Percentiles rank a stretch among this genome's conserved stretches.
Evolutionary conservation across 208 protist species (phyloP).

Genomic region (Phytomonas francai): DNA sequence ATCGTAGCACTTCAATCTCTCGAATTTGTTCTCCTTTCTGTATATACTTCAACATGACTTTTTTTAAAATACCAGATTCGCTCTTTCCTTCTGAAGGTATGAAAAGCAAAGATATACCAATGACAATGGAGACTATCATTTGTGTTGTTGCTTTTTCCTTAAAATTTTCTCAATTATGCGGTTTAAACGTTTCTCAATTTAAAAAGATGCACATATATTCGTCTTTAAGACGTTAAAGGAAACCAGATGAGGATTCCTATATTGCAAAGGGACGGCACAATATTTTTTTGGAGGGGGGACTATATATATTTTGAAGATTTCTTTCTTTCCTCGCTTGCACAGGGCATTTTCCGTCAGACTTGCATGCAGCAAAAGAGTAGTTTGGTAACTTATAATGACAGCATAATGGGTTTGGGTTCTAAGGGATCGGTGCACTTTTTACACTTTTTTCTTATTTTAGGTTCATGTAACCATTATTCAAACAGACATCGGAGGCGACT

Average conservation of each 20-base stretch:
- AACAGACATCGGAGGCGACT: too few species aligned
- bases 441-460: conserved; percentile 7
- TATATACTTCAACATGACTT: not conserved
- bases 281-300: not conserved
- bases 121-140: conserved; percentile 9
- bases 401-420: conserved; percentile 13
- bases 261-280: not conserved
- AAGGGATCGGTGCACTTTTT: conserved; percentile 7
- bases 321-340: not conserved
- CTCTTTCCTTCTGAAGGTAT: not conserved
- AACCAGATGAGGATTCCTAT: not conserved
- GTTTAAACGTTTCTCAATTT: not conserved
- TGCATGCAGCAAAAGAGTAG: not conserved
- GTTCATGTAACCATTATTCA: conserved; percentile 3
- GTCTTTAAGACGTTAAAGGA: not conserved
- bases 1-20: not conserved
- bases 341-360: not conserved
- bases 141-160: conserved; percentile 14
- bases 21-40: not conserved
- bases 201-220: not conserved
- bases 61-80: not conserved
- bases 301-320: not conserved
- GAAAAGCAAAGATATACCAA: conserved; percentile 7
- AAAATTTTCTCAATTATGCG: not conserved
- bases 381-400: conserved; percentile 11